These are phyloP conservation scores for Tetrahymena borealis DNA, from an alignment of 73 alveolate genomes.

Conservation along the genomic window DNA sequence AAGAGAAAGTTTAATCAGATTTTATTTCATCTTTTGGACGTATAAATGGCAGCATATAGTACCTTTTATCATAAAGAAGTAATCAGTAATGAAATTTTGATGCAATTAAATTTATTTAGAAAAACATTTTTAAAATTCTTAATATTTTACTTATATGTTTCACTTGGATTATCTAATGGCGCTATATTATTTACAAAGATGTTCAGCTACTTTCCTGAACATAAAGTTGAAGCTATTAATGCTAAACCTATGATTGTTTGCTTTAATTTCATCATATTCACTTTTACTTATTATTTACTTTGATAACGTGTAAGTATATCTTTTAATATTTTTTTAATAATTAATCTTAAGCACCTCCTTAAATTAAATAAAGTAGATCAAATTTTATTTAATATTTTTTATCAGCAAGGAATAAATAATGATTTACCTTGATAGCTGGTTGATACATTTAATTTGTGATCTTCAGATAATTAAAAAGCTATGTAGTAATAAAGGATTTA, in stretches of 20 bases:
- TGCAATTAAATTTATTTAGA: too few relatives aligned
- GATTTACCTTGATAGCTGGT: too few relatives aligned
- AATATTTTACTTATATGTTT: constrained; percentile 11
- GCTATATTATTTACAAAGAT: constrained; percentile 13
- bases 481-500: too few relatives aligned
- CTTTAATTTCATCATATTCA: not conserved
- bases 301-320: not conserved
- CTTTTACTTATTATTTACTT: not conserved
- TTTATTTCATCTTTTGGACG: constrained; percentile 4
- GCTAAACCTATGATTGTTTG: not conserved
- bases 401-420: too few relatives aligned
- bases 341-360: too few relatives aligned
- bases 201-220: not conserved
- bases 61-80: not conserved
- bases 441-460: too few relatives aligned
- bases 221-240: not conserved
- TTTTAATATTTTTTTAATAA: not conserved
- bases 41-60: constrained; percentile 14
- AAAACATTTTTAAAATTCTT: too few relatives aligned
- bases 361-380: too few relatives aligned
- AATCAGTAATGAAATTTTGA: not conserved
- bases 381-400: too few relatives aligned
- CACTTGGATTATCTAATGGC: constrained; percentile 29
- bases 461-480: too few relatives aligned
- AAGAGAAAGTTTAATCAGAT: not conserved